These are phyloP conservation scores for Nothopassalora personata DNA, from an alignment of 2,329 filamentous ascomycete genomes.

Conservation along the genomic window DNA sequence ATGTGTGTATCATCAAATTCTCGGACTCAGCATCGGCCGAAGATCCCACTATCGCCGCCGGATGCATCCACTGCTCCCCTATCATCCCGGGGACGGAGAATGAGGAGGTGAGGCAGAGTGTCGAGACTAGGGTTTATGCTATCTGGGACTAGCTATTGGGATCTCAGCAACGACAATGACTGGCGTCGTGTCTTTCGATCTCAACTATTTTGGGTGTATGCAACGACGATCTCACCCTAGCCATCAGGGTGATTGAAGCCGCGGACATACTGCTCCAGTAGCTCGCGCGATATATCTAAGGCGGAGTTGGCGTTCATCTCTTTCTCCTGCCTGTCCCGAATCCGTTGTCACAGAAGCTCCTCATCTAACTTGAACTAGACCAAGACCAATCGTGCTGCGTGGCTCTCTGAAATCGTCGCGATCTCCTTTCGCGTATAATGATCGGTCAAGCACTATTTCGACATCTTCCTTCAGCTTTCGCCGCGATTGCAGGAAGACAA, in stretches of 20 bases:
- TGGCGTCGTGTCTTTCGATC: no score
- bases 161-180: no score
- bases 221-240: slow-evolving; percentile 8
- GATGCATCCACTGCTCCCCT: slow-evolving; percentile 15
- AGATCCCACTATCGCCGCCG: slow-evolving; percentile 8
- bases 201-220: neutral
- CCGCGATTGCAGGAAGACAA: neutral
- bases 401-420: slow-evolving; percentile 7
- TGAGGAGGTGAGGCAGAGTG: slow-evolving; percentile 13
- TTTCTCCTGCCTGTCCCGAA: neutral
- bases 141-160: slow-evolving; percentile 14
- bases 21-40: slow-evolving; percentile 11
- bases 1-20: slow-evolving; percentile 20
- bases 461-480: neutral
- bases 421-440: slow-evolving; percentile 7
- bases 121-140: slow-evolving; percentile 14
- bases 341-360: slow-evolving; percentile 6
- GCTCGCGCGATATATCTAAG: slow-evolving; percentile 5
- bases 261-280: slow-evolving; percentile 4
- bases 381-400: slow-evolving; percentile 1
- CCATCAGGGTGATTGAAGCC: slow-evolving; percentile 7
- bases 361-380: slow-evolving; percentile 4
- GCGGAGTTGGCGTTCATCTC: slow-evolving; percentile 8
- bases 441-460: slow-evolving; percentile 8
- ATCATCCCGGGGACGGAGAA: slow-evolving; percentile 10